phyloP scores from a whole-genome alignment of 306 rosid species.

The Cercis canadensis region DNA sequence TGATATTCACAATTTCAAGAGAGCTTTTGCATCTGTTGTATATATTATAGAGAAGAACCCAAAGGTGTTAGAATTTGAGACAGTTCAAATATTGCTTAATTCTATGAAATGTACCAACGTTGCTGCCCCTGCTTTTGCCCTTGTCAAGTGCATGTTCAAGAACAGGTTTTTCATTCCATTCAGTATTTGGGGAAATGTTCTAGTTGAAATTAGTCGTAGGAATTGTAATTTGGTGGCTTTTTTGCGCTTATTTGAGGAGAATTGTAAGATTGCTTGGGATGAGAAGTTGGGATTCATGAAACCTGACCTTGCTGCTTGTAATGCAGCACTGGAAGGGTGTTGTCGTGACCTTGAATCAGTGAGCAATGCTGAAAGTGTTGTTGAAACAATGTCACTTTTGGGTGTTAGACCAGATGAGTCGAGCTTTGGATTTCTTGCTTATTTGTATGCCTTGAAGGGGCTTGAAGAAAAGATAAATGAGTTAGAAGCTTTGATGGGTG shows the following conservation, averaged over 20 bases:
- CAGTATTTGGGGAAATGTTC: conserved; percentile 64
- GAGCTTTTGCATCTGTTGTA: conserved; percentile 77
- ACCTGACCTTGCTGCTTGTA: conserved; percentile 79
- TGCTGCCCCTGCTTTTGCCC: conserved; percentile 83
- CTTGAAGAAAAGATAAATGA: conserved; percentile 65
- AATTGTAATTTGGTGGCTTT: conserved; percentile 62
- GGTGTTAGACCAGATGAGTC: conserved; percentile 73
- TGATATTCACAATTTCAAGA: conserved; percentile 73
- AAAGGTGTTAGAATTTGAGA: conserved; percentile 46
- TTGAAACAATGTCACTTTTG: conserved; percentile 69
- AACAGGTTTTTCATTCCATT: conserved; percentile 75
- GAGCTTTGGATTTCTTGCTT: conserved; percentile 81
- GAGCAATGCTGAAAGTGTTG: conserved; percentile 67
- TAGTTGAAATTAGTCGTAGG: conserved; percentile 66
- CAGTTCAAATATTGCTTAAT: conserved; percentile 55
- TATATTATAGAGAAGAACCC: conserved; percentile 71
- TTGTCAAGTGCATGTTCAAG: conserved; percentile 71
- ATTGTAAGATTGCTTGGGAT: conserved; percentile 68
- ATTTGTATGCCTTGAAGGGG: conserved; percentile 84
- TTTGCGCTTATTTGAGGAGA: conserved; percentile 70
- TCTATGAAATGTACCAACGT: conserved; percentile 73
- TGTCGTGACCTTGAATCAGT: conserved; percentile 75
- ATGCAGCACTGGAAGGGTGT: conserved; percentile 87
- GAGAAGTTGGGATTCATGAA: conserved; percentile 78
- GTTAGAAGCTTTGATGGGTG: conserved; percentile 62